These are phyloP conservation scores for Kernera saxatilis DNA, from an alignment of 345 rosid genomes.

Conservation along the genomic window DNA sequence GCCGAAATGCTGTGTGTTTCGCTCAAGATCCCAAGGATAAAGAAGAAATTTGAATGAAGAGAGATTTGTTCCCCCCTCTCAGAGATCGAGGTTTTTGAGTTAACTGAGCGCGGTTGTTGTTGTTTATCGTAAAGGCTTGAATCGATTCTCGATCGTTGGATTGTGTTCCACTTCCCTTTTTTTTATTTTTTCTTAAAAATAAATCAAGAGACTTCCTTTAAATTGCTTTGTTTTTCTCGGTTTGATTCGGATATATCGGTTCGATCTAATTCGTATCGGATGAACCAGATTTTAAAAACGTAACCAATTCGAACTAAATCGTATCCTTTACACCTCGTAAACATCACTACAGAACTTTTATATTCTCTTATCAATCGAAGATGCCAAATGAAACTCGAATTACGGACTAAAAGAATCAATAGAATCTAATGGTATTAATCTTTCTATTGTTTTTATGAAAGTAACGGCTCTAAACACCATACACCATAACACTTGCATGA, in stretches of 20 bases:
- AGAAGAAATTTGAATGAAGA: slow-evolving; percentile 2
- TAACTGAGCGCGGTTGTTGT: slow-evolving; percentile 19
- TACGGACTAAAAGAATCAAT: no score
- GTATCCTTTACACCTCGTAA: background rate
- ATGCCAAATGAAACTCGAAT: background rate
- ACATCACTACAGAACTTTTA: background rate
- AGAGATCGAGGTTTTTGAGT: slow-evolving; percentile 28
- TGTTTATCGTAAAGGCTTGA: background rate
- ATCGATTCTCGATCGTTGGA: slow-evolving; percentile 19
- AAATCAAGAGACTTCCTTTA: background rate
- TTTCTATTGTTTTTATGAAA: background rate
- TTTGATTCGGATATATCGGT: background rate
- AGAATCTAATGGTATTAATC: background rate
- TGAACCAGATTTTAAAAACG: background rate
- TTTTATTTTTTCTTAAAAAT: no score
- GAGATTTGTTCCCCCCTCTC: background rate
- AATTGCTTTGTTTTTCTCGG: background rate
- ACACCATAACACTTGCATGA: background rate
- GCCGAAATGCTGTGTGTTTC: background rate
- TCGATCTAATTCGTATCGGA: background rate
- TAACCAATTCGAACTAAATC: background rate
- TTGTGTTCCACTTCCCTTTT: background rate
- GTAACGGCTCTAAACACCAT: background rate
- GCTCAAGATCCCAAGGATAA: background rate
- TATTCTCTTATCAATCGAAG: background rate